phyloP scores from a whole-genome alignment of 169 alveolate genomes.

The Amoebophrya sp. region DNA sequence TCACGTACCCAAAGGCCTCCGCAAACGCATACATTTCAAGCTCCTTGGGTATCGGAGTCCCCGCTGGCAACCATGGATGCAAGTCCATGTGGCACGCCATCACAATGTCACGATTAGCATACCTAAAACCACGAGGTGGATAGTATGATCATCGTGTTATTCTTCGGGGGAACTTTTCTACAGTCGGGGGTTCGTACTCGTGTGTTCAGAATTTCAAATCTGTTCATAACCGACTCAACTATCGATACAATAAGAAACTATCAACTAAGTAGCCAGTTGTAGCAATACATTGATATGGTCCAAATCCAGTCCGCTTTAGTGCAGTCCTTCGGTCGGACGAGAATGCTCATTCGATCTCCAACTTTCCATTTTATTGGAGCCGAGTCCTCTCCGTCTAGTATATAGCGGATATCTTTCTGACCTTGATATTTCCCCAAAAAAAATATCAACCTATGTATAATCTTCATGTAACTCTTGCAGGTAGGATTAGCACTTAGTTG shows the following conservation, averaged over 20 bases:
- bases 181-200: too few species aligned
- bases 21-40: neutral
- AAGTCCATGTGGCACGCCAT: slow-evolving; percentile 17
- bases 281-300: neutral
- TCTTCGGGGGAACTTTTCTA: too few species aligned
- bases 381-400: neutral
- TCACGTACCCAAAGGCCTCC: neutral
- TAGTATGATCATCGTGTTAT: too few species aligned
- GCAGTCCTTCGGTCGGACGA: slow-evolving; percentile 5
- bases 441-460: too few species aligned
- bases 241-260: too few species aligned
- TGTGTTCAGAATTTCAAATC: too few species aligned
- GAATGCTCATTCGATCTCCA: neutral
- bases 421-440: too few species aligned
- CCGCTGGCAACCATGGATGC: neutral
- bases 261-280: too few species aligned
- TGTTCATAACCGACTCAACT: too few species aligned
- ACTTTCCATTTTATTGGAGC: neutral
- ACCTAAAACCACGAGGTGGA: too few species aligned
- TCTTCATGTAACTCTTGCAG: too few species aligned
- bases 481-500: too few species aligned
- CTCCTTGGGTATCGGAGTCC: neutral
- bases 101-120: neutral
- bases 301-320: neutral
- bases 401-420: neutral